Evolutionary conservation across 768 basidiomycete genomes (phyloP).

Genomic region (Plicaturopsis crispa): DNA sequence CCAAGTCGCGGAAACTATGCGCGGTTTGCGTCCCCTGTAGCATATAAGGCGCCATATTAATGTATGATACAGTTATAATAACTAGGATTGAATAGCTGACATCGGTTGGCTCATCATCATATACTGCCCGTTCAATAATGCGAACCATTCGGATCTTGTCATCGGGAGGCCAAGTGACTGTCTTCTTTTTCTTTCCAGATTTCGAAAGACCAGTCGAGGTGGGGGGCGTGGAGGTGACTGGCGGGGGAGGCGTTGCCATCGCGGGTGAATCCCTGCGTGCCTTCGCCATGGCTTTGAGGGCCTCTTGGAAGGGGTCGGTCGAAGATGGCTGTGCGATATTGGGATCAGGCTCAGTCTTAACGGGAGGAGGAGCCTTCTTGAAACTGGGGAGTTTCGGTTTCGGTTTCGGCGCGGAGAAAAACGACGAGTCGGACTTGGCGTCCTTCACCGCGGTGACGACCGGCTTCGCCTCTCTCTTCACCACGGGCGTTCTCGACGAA

Average conservation of each 20-base stretch:
- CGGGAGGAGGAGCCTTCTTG: constrained; percentile 59
- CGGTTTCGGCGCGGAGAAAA: constrained; percentile 82
- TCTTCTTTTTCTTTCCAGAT: constrained; percentile 62
- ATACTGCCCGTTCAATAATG: constrained; percentile 79
- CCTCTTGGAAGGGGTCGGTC: constrained; percentile 78
- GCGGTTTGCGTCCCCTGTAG: constrained; percentile 64
- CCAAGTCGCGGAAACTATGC: constrained; percentile 78
- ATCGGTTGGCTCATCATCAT: constrained; percentile 84
- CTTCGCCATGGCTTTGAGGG: constrained; percentile 68
- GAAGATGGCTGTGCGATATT: constrained; percentile 73
- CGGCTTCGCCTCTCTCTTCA: constrained; percentile 53
- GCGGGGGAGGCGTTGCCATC: constrained; percentile 49
- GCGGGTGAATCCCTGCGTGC: constrained; percentile 54
- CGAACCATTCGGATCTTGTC: constrained; percentile 66
- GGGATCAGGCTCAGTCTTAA: constrained; percentile 41
- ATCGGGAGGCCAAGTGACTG: constrained; percentile 74
- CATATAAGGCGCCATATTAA: constrained; percentile 24
- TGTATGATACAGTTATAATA: constrained; percentile 16
- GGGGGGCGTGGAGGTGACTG: constrained; percentile 24
- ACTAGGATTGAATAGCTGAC: constrained; percentile 48
- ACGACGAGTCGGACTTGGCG: constrained; percentile 79
- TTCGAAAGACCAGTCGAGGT: constrained; percentile 26
- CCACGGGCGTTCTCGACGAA: constrained; percentile 21
- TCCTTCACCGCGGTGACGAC: constrained; percentile 47
- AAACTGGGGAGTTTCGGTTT: constrained; percentile 82